Evolutionary conservation across 78 protist genomes (phyloP).

Genomic region (Dictyostelium intermedium): DNA sequence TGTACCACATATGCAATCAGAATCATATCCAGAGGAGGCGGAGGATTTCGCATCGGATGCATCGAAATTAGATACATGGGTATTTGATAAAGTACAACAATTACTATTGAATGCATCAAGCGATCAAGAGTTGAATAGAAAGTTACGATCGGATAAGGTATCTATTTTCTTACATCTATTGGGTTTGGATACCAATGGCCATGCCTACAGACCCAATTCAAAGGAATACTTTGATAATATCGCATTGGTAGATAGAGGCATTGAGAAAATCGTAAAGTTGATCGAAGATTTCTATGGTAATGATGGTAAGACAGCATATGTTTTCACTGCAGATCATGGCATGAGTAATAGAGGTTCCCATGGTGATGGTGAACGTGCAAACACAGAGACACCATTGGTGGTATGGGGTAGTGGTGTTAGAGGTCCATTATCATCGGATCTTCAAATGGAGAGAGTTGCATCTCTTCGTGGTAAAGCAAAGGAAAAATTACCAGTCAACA

Average conservation of each 20-base stretch:
- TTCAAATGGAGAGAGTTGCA: constrained; percentile 44
- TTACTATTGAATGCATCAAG: constrained; percentile 53
- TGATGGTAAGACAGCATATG: constrained; percentile 83
- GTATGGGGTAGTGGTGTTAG: constrained; percentile 92
- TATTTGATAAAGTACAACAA: constrained; percentile 68
- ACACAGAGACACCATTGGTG: constrained; percentile 92
- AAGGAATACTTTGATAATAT: constrained; percentile 85
- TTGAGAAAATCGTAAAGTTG: not conserved
- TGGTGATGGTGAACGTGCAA: constrained; percentile 92
- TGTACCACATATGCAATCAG: constrained; percentile 43
- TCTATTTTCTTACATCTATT: constrained; percentile 90
- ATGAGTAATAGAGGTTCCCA: constrained; percentile 92
- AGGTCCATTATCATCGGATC: constrained; percentile 43
- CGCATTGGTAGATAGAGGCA: constrained; percentile 74
- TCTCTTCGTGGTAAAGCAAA: constrained; percentile 72
- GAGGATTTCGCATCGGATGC: constrained; percentile 87
- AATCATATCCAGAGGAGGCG: constrained; percentile 68
- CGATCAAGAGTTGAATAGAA: constrained; percentile 34
- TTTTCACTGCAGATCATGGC: constrained; percentile 95
- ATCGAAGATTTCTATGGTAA: constrained; percentile 75
- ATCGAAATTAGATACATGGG: constrained; percentile 87
- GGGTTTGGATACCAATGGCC: constrained; percentile 93
- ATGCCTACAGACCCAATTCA: constrained; percentile 83
- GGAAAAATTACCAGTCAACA: constrained; percentile 1
- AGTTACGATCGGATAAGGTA: constrained; percentile 6